A percentile compares a stretch with the other conserved stretches of the same genome.
Evolutionary conservation across 163 green algal genomes (phyloP).

Genomic region (Scenedesmus sp.): DNA sequence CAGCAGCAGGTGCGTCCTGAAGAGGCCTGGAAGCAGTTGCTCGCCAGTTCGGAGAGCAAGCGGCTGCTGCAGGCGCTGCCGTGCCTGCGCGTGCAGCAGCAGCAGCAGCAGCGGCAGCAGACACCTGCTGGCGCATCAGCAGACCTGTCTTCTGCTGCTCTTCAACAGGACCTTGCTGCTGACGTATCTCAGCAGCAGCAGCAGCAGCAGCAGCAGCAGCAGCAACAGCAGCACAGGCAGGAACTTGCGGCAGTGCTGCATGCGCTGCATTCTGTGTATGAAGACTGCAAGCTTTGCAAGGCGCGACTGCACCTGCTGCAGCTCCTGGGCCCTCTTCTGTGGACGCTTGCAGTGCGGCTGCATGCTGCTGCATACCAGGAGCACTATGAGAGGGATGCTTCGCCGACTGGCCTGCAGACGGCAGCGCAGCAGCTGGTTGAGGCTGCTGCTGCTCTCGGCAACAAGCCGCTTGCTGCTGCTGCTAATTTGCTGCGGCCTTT

Average conservation of each 20-base stretch:
- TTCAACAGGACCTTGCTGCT: background rate
- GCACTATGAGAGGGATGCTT: slow-evolving; percentile 81
- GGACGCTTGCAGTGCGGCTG: slow-evolving; percentile 61
- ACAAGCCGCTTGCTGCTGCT: background rate
- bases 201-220: slow-evolving; percentile 41
- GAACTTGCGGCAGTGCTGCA: slow-evolving; percentile 50
- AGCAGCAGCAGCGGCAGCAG: slow-evolving; percentile 30
- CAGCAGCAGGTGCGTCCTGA: background rate
- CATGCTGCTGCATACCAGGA: slow-evolving; percentile 69
- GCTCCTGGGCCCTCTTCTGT: slow-evolving; percentile 62
- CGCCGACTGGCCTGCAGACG: slow-evolving; percentile 39
- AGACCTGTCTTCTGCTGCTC: background rate
- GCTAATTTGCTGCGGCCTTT: background rate
- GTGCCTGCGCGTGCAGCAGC: slow-evolving; percentile 15
- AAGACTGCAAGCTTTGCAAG: slow-evolving; percentile 85
- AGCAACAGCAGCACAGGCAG: slow-evolving; percentile 39
- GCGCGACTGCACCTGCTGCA: slow-evolving; percentile 69
- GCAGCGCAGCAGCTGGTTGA: slow-evolving; percentile 37
- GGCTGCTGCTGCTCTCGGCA: background rate
- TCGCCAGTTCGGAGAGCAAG: slow-evolving; percentile 10
- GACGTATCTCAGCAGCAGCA: background rate
- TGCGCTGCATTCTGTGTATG: slow-evolving; percentile 84
- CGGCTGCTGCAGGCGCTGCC: slow-evolving; percentile 31
- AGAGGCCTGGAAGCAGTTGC: slow-evolving; percentile 32
- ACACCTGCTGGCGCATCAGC: background rate